Evolutionary conservation across 208 protist genomes (phyloP).

Genomic region (Polymyxa betae): DNA sequence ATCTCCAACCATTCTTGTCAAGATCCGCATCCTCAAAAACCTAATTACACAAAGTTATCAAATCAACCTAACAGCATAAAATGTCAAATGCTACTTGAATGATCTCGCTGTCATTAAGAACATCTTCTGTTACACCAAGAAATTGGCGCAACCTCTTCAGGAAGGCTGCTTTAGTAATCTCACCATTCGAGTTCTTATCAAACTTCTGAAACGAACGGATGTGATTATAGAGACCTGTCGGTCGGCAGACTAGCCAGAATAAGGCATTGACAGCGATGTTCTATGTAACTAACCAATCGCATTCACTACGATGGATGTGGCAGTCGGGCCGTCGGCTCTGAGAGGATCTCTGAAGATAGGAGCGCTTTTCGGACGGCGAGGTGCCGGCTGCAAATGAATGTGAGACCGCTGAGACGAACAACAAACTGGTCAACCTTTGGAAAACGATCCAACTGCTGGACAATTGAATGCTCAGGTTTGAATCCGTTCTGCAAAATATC

Average conservation of each 20-base stretch:
- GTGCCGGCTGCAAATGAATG: neutral
- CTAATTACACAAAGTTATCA: too few species aligned
- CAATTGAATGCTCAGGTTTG: neutral
- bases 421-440: neutral
- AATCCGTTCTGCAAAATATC: neutral
- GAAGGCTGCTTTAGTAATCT: neutral
- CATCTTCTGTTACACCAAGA: neutral
- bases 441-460: neutral
- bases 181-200: neutral
- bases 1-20: constrained; percentile 17
- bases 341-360: neutral
- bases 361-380: neutral
- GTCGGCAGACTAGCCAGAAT: neutral
- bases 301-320: neutral
- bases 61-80: too few species aligned
- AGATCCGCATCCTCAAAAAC: neutral
- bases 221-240: constrained; percentile 25
- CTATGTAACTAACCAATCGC: constrained; percentile 1
- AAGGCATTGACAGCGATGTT: neutral
- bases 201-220: neutral
- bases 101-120: neutral
- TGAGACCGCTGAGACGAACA: neutral
- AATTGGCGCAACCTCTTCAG: neutral
- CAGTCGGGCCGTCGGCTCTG: neutral
- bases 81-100: too few species aligned